A percentile compares a stretch with the other conserved stretches of the same genome.
Conservation (phyloP, 192 early-diverging fungal species). For the Linnemannia schmuckeri region DNA sequence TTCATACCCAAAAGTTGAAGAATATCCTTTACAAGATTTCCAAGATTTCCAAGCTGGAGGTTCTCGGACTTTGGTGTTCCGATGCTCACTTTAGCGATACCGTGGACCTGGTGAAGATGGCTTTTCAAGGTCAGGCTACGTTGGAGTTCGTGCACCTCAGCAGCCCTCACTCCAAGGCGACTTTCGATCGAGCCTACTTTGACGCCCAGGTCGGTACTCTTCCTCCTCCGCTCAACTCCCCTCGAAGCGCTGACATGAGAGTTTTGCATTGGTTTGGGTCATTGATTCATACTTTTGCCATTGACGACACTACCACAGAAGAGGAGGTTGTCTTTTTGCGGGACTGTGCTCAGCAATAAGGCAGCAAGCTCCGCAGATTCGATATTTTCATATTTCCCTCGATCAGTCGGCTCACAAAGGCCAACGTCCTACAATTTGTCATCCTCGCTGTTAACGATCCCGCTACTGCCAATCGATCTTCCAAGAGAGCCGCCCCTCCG, state of each 20-base stretch:
- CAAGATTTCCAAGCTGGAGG: background rate
- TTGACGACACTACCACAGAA: slow-evolving; percentile 1
- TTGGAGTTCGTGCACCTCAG: slow-evolving; percentile 3
- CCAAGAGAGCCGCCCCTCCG: background rate
- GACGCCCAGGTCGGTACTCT: background rate
- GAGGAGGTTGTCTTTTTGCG: background rate
- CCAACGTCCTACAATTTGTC: too few relatives aligned
- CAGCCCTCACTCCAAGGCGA: slow-evolving; percentile 8
- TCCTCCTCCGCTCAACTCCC: background rate
- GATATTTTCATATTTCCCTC: background rate
- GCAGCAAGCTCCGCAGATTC: background rate
- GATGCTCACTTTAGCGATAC: slow-evolving; percentile 1
- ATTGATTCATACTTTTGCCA: background rate
- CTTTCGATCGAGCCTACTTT: slow-evolving; percentile 16
- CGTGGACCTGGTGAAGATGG: slow-evolving; percentile 15
- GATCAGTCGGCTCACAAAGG: background rate
- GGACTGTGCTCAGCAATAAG: background rate
- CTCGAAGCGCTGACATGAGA: background rate
- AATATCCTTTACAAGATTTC: background rate
- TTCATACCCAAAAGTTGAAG: background rate
- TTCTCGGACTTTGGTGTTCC: background rate
- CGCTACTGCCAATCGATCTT: background rate
- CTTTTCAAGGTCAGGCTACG: background rate
- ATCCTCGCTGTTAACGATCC: background rate
- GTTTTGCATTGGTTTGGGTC: slow-evolving; percentile 1